A percentile compares a stretch with the other conserved stretches of the same genome.
Conservation (phyloP, 2,329 filamentous ascomycete species). For the Cordyceps pruinosa region DNA sequence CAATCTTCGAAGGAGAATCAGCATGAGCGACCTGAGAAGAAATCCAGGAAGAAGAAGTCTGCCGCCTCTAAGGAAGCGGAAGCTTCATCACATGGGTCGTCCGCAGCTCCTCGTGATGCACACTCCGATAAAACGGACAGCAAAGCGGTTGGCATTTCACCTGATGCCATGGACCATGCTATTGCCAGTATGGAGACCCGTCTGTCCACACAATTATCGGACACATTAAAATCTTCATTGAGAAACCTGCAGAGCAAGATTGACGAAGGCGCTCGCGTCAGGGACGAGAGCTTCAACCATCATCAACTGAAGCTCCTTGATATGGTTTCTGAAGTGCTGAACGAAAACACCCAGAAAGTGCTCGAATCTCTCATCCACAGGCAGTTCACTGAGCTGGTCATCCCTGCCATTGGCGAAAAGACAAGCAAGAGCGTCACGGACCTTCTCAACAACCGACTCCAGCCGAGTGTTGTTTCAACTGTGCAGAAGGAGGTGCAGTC, state of each 20-base stretch:
- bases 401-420: conserved; percentile 65
- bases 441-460: conserved; percentile 62
- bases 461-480: conserved; percentile 55
- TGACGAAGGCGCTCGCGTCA: conserved; percentile 54
- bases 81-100: conserved; percentile 35
- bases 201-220: conserved; percentile 42
- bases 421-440: conserved; percentile 63
- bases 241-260: conserved; percentile 56
- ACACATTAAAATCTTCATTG: conserved; percentile 49
- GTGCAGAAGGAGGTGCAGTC: conserved; percentile 69
- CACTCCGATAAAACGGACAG: conserved; percentile 25
- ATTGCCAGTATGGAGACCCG: conserved; percentile 46
- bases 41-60: conserved; percentile 62
- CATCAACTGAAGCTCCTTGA: conserved; percentile 50
- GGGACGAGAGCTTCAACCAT: conserved; percentile 45
- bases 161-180: conserved; percentile 47
- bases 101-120: conserved; percentile 28
- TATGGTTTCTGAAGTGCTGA: conserved; percentile 53
- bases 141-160: conserved; percentile 30
- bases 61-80: conserved; percentile 37
- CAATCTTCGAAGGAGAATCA: conserved; percentile 32
- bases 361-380: conserved; percentile 68
- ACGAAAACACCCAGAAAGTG: conserved; percentile 61
- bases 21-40: conserved; percentile 56
- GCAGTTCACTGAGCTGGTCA: conserved; percentile 66